Conservation (phyloP, 495 filamentous ascomycete genomes). For the Chaetomium cochliodes region DNA sequence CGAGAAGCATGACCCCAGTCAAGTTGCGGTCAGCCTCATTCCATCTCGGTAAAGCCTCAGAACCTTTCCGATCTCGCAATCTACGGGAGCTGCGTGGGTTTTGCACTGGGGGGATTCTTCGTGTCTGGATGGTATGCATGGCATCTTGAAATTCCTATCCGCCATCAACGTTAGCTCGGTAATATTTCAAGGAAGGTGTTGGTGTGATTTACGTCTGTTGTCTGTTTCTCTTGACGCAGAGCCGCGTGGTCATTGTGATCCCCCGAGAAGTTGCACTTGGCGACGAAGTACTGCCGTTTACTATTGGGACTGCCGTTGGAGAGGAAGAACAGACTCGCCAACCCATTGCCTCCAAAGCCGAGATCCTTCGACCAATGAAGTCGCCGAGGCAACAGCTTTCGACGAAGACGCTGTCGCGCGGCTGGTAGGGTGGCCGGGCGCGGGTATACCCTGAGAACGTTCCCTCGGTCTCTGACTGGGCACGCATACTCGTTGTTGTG, state of each 20-base stretch:
- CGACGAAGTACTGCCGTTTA: not conserved
- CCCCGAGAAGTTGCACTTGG: not conserved
- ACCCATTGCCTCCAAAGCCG: not conserved
- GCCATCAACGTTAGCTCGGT: not conserved
- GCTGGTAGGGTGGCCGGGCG: not conserved
- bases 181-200: not conserved
- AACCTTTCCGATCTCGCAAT: too few relatives aligned
- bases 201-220: not conserved
- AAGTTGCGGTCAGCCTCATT: not conserved
- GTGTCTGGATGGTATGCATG: not conserved
- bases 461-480: too few relatives aligned
- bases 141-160: not conserved
- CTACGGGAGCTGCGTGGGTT: not conserved
- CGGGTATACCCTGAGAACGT: too few relatives aligned
- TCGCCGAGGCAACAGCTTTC: not conserved
- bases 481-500: too few relatives aligned
- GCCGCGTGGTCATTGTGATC: not conserved
- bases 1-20: not conserved
- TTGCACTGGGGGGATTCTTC: not conserved
- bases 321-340: not conserved
- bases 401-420: not conserved
- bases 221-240: not conserved
- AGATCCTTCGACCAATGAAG: not conserved
- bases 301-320: not conserved
- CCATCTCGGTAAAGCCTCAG: too few relatives aligned